A percentile compares a stretch with the other conserved stretches of the same genome.
phyloP scores from a whole-genome alignment of 2,329 filamentous ascomycete genomes.

The Aspergillus fructus region DNA sequence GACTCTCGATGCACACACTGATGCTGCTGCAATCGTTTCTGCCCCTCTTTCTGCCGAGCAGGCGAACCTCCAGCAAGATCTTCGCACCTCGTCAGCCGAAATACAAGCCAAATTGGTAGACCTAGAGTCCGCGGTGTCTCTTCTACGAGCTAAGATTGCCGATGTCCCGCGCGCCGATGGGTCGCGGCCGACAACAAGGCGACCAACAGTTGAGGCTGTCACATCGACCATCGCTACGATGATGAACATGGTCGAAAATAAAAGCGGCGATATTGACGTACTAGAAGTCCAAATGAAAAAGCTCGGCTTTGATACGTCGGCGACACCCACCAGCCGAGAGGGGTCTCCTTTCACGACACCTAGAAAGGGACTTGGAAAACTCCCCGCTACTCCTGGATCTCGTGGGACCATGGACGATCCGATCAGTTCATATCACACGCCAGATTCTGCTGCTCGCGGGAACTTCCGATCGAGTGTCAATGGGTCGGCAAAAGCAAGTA shows the following conservation, averaged over 20 bases:
- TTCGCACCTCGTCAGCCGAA: conserved; percentile 71
- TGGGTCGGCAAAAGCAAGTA: conserved; percentile 33
- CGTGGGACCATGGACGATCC: conserved; percentile 34
- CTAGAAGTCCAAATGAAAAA: conserved; percentile 83
- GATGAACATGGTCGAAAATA: conserved; percentile 88
- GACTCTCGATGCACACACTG: conserved; percentile 67
- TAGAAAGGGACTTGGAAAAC: conserved; percentile 30
- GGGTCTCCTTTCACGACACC: conserved; percentile 40
- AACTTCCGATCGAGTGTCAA: conserved; percentile 37
- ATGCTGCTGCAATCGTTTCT: conserved; percentile 66
- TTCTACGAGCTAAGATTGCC: conserved; percentile 77
- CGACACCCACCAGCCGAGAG: conserved; percentile 31
- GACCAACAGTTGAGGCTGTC: conserved; percentile 88
- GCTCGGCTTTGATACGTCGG: conserved; percentile 52
- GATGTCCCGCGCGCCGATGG: conserved; percentile 52
- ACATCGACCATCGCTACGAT: conserved; percentile 89
- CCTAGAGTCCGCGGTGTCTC: conserved; percentile 73
- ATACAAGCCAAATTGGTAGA: conserved; percentile 74
- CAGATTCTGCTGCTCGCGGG: conserved; percentile 37
- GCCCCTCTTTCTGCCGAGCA: conserved; percentile 84
- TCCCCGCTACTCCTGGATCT: conserved; percentile 41
- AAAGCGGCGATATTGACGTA: conserved; percentile 85
- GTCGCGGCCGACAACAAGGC: conserved; percentile 35
- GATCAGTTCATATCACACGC: conserved; percentile 40
- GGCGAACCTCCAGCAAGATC: conserved; percentile 75